Evolutionary conservation across 306 rosid species (phyloP).

Genomic region (Cucurbita moschata): DNA sequence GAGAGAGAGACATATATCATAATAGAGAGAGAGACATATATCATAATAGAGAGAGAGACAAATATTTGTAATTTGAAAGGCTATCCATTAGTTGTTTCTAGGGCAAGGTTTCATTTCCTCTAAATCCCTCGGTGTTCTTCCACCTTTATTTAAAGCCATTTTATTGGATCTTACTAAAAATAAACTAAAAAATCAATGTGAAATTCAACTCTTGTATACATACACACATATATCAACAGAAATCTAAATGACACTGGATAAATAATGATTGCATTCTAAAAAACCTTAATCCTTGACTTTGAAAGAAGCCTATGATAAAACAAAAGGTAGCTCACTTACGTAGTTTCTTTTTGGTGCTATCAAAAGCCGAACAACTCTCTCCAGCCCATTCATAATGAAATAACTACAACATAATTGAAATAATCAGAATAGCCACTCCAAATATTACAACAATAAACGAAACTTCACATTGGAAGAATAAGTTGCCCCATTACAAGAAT

Average conservation of each 20-base stretch:
- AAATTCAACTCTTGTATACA: not conserved
- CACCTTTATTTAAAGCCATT: not conserved
- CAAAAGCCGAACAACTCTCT: constrained; percentile 71
- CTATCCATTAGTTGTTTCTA: not conserved
- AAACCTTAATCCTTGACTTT: not conserved
- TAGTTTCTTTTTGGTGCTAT: constrained; percentile 79
- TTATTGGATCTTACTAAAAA: not conserved
- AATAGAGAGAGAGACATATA: too few species aligned
- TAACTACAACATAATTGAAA: constrained; percentile 35
- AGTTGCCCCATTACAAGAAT: not conserved
- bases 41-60: too few species aligned
- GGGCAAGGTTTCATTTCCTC: too few species aligned
- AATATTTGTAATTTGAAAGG: not conserved
- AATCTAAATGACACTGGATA: not conserved
- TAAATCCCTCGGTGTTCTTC: not conserved
- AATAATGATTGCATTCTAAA: not conserved
- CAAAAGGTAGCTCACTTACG: constrained; percentile 34
- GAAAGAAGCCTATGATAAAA: not conserved
- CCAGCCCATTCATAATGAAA: constrained; percentile 82
- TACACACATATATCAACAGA: not conserved
- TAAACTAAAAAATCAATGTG: not conserved
- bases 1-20: too few species aligned
- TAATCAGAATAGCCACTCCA: not conserved
- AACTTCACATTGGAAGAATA: not conserved
- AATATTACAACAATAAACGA: not conserved